These are phyloP conservation scores for Fistulifera solaris DNA, from an alignment of 108 stramenopile species.

Conservation along the genomic window DNA sequence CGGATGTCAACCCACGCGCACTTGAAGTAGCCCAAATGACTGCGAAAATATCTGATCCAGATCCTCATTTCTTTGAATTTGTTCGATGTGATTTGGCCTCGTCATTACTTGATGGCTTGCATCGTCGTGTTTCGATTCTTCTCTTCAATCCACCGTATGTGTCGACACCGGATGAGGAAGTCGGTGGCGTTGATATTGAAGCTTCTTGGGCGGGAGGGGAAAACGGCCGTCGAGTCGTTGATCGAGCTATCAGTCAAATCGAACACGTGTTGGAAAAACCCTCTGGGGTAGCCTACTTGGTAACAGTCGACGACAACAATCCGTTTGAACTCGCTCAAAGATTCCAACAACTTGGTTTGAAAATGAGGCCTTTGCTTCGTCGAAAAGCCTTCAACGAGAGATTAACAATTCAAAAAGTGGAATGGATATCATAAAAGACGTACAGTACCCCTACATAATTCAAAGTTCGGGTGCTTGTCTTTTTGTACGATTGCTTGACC, in stretches of 20 bases:
- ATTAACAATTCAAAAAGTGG: constrained; percentile 53
- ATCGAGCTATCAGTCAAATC: constrained; percentile 75
- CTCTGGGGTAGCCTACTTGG: constrained; percentile 69
- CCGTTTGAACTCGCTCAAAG: constrained; percentile 52
- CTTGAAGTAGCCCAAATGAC: constrained; percentile 49
- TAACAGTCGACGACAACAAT: constrained; percentile 82
- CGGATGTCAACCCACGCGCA: constrained; percentile 76
- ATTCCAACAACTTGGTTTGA: constrained; percentile 28
- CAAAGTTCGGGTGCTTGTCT: too few species aligned
- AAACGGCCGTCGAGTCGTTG: constrained; percentile 69
- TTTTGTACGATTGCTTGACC: too few species aligned
- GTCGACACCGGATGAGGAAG: constrained; percentile 81
- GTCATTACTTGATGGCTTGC: constrained; percentile 24
- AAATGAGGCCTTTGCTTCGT: constrained; percentile 54
- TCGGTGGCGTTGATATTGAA: constrained; percentile 70
- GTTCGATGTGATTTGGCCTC: constrained; percentile 65
- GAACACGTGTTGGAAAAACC: constrained; percentile 45
- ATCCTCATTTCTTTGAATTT: constrained; percentile 18
- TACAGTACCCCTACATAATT: too few species aligned
- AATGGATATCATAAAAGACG: too few species aligned
- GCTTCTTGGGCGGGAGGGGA: constrained; percentile 87
- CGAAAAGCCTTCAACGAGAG: constrained; percentile 73
- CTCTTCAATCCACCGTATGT: constrained; percentile 95
- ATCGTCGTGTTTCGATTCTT: constrained; percentile 51
- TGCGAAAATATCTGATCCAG: constrained; percentile 17